Evolutionary conservation across 371 early-diverging fungal genomes (phyloP).

Genomic region (Mucor lusitanicus): DNA sequence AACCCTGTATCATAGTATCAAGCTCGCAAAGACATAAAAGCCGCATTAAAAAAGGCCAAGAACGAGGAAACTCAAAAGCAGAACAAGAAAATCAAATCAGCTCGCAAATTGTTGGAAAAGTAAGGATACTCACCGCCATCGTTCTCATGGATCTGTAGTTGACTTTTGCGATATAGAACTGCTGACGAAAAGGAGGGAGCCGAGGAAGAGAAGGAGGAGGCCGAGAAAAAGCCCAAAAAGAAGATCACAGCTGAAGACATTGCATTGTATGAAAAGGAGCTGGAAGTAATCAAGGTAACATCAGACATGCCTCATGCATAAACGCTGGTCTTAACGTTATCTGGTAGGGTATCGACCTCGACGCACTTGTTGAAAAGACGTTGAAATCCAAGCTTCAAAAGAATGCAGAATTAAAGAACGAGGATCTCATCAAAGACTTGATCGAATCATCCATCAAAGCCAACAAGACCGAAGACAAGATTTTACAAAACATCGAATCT

Average conservation of each 20-base stretch:
- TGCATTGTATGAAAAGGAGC: slow-evolving; percentile 33
- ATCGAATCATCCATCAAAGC: slow-evolving; percentile 6
- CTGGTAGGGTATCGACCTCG: slow-evolving; percentile 34
- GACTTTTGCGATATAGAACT: neutral
- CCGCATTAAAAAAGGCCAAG: slow-evolving; percentile 39
- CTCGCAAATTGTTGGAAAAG: slow-evolving; percentile 21
- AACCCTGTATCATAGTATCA: slow-evolving; percentile 30
- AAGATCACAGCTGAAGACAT: slow-evolving; percentile 22
- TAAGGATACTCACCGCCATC: neutral
- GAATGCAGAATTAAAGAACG: slow-evolving; percentile 26
- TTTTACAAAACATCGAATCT: slow-evolving; percentile 31
- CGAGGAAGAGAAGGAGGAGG: neutral
- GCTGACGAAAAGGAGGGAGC: neutral
- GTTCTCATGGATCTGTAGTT: neutral
- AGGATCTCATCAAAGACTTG: slow-evolving; percentile 14
- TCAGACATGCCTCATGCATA: neutral
- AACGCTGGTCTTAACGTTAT: neutral
- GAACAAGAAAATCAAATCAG: slow-evolving; percentile 31
- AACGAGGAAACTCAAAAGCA: slow-evolving; percentile 36
- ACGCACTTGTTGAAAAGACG: slow-evolving; percentile 34
- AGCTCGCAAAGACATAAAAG: slow-evolving; percentile 32
- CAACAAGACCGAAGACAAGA: slow-evolving; percentile 5
- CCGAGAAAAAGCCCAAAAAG: slow-evolving; percentile 14
- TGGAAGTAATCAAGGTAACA: slow-evolving; percentile 37
- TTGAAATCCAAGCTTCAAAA: slow-evolving; percentile 33